Percentiles rank a stretch among this genome's conserved stretches.
These are phyloP conservation scores for Gossypium trilobum DNA, from an alignment of 441 rosid genomes.

Conservation along the genomic window DNA sequence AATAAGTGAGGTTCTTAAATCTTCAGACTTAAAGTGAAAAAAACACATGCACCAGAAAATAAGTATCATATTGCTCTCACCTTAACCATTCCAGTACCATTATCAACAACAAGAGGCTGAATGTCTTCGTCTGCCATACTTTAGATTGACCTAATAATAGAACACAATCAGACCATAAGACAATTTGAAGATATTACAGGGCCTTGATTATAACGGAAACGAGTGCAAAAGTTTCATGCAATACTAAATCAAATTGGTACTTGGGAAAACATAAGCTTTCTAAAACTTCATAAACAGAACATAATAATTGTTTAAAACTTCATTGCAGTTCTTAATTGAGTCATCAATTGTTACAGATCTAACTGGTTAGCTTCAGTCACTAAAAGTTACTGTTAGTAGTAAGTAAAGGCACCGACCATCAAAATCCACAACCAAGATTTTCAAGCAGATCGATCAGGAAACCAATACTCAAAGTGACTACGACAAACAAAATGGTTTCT, in stretches of 20 bases:
- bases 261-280: neutral
- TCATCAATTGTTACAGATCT: neutral
- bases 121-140: constrained; percentile 46
- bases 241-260: neutral
- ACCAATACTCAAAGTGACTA: neutral
- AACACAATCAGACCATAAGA: neutral
- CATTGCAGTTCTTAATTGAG: neutral
- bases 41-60: neutral
- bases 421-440: constrained; percentile 2
- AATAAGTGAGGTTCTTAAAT: neutral
- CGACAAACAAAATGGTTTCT: neutral
- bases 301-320: neutral
- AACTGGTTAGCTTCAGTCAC: neutral
- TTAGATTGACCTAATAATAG: constrained; percentile 5
- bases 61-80: neutral
- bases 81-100: constrained; percentile 39
- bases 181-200: neutral
- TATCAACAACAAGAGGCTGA: constrained; percentile 47
- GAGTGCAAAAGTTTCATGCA: neutral
- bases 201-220: neutral
- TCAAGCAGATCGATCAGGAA: neutral
- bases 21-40: neutral
- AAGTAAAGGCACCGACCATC: neutral
- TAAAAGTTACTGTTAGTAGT: neutral
- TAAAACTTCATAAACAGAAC: neutral